Evolutionary conservation across 371 early-diverging fungal species (phyloP).

Genomic region (Rhizopus microsporus): DNA sequence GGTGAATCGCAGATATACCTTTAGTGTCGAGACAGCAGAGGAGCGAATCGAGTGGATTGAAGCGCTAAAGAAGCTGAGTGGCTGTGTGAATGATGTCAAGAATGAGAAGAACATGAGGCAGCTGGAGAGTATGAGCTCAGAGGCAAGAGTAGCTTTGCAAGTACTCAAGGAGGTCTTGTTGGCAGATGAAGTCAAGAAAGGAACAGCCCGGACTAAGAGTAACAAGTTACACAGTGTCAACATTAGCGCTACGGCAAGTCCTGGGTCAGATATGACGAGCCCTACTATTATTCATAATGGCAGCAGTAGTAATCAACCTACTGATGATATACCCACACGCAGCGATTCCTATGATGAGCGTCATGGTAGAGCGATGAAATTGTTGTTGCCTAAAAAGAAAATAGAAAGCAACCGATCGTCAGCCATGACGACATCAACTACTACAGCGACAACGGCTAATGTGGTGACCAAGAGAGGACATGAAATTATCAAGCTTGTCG

Average conservation of each 20-base stretch:
- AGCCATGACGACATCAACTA: neutral
- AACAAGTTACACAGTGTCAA: slow-evolving; percentile 2
- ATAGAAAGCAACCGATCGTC: slow-evolving; percentile 11
- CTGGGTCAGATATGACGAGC: neutral
- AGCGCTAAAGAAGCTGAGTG: slow-evolving; percentile 35
- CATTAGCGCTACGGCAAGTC: neutral
- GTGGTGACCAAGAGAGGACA: slow-evolving; percentile 53
- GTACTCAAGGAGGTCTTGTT: slow-evolving; percentile 58
- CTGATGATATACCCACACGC: neutral
- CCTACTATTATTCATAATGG: neutral
- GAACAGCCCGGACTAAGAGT: slow-evolving; percentile 15
- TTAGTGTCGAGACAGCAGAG: slow-evolving; percentile 57
- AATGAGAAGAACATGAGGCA: slow-evolving; percentile 26
- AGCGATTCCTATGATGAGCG: neutral
- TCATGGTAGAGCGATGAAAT: slow-evolving; percentile 9
- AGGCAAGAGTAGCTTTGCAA: slow-evolving; percentile 54
- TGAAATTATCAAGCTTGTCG: slow-evolving; percentile 60
- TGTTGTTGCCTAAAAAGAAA: slow-evolving; percentile 16
- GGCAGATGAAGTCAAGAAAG: slow-evolving; percentile 53
- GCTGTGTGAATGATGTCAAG: slow-evolving; percentile 31
- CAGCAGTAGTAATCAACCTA: neutral
- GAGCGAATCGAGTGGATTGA: slow-evolving; percentile 53
- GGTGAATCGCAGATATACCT: slow-evolving; percentile 53
- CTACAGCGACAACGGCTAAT: slow-evolving; percentile 35
- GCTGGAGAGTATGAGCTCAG: slow-evolving; percentile 12